Evolutionary conservation across 2,329 filamentous ascomycete genomes (phyloP).

Genomic region (Leptographium galeiforme): DNA sequence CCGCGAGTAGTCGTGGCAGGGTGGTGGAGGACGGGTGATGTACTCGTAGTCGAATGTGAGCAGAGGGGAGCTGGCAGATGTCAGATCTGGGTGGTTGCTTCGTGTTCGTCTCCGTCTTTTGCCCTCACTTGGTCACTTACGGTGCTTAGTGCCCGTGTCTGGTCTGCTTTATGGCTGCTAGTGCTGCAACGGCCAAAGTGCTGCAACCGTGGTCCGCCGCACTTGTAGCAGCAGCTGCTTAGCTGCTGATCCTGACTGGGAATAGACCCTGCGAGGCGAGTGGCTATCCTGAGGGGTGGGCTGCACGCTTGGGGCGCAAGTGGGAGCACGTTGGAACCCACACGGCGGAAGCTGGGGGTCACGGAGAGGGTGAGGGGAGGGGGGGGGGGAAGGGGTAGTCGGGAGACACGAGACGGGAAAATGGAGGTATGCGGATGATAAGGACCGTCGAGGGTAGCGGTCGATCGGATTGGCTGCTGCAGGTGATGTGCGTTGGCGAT

Average conservation of each 20-base stretch:
- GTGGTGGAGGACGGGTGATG: slow-evolving; percentile 4
- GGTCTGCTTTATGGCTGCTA: neutral
- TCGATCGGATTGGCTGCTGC: too few species aligned
- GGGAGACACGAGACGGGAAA: neutral
- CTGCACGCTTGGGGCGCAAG: slow-evolving; percentile 1
- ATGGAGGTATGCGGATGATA: neutral
- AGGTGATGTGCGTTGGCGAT: too few species aligned
- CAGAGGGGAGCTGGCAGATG: slow-evolving; percentile 5
- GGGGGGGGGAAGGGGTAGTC: neutral
- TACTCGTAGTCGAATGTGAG: neutral
- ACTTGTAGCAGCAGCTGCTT: neutral
- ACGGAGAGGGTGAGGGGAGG: neutral
- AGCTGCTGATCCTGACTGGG: slow-evolving; percentile 4
- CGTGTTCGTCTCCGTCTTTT: neutral
- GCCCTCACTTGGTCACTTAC: neutral
- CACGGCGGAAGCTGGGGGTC: neutral
- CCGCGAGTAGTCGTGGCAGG: neutral
- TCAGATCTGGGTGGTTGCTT: slow-evolving; percentile 5
- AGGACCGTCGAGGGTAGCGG: neutral
- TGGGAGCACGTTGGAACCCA: slow-evolving; percentile 4
- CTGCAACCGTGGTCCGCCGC: neutral
- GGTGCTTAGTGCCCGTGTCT: neutral
- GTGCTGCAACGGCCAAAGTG: slow-evolving; percentile 1
- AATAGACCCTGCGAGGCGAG: slow-evolving; percentile 1
- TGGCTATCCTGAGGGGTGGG: neutral